Evolutionary conservation across 495 filamentous ascomycete species (phyloP).

Genomic region (Hypoxylon cercidicola): DNA sequence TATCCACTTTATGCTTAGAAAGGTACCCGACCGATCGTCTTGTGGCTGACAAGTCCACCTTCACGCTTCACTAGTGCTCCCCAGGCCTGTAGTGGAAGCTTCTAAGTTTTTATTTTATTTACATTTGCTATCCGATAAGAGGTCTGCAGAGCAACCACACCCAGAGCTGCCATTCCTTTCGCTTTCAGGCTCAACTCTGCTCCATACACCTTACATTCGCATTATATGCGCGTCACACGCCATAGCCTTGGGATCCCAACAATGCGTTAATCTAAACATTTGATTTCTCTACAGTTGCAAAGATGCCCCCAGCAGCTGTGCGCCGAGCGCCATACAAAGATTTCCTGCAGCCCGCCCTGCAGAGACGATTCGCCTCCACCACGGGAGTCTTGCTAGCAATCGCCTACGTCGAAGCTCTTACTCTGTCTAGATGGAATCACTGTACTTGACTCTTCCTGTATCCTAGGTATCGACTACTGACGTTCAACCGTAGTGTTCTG

Average conservation of each 20-base stretch:
- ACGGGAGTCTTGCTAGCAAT: constrained; percentile 70
- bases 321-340: constrained; percentile 75
- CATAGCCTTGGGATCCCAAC: constrained; percentile 12
- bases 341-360: constrained; percentile 88
- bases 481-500: constrained; percentile 69
- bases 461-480: constrained; percentile 13
- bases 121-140: constrained; percentile 26
- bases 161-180: constrained; percentile 21
- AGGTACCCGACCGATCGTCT: neutral
- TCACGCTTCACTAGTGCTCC: too few relatives aligned
- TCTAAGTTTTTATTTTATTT: constrained; percentile 42
- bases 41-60: too few relatives aligned
- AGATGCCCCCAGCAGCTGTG: constrained; percentile 54
- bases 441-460: constrained; percentile 58
- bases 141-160: constrained; percentile 35
- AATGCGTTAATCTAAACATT: constrained; percentile 45
- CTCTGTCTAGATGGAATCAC: constrained; percentile 75
- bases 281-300: constrained; percentile 36
- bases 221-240: too few relatives aligned
- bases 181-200: constrained; percentile 4
- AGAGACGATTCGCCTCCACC: constrained; percentile 84
- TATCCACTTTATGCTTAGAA: constrained; percentile 17
- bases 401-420: constrained; percentile 78
- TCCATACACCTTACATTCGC: constrained; percentile 1
- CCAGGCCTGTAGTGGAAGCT: too few relatives aligned